phyloP scores from a whole-genome alignment of 768 basidiomycete species.

The Amanita rubescens region DNA sequence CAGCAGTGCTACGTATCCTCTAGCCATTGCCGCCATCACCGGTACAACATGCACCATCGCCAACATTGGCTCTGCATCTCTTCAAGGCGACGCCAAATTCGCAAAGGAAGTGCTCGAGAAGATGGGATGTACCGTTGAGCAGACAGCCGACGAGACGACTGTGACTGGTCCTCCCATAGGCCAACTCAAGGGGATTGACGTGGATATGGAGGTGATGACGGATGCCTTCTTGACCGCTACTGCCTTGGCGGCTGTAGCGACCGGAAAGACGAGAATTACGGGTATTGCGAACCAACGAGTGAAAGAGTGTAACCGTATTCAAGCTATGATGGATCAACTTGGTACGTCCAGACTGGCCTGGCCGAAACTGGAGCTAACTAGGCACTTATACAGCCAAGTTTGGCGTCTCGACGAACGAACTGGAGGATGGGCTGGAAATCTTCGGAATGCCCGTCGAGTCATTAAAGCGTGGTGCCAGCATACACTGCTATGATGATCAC shows the following conservation, averaged over 20 bases:
- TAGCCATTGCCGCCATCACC: conserved; percentile 95
- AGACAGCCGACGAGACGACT: conserved; percentile 84
- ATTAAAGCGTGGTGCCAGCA: conserved; percentile 63
- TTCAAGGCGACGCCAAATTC: conserved; percentile 97
- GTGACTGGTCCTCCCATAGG: conserved; percentile 86
- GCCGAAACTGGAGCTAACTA: background rate
- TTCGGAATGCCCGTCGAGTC: conserved; percentile 64
- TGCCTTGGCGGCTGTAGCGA: conserved; percentile 79
- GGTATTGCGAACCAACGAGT: conserved; percentile 98
- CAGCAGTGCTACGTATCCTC: conserved; percentile 91
- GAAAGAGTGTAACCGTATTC: conserved; percentile 96
- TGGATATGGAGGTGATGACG: conserved; percentile 99
- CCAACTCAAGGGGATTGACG: conserved; percentile 73
- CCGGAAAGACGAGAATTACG: conserved; percentile 70
- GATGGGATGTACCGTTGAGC: conserved; percentile 91
- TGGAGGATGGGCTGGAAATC: conserved; percentile 89
- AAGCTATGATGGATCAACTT: conserved; percentile 93
- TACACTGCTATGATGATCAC: conserved; percentile 98
- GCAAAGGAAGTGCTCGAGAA: conserved; percentile 88
- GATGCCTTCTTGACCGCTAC: conserved; percentile 97
- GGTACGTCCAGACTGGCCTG: conserved; percentile 40
- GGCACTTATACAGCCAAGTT: conserved; percentile 65
- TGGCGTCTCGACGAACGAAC: conserved; percentile 85
- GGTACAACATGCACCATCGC: conserved; percentile 92
- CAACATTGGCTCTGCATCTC: conserved; percentile 83